Evolutionary conservation across 108 stramenopile species (phyloP).

Genomic region (Epipyxis sp.): DNA sequence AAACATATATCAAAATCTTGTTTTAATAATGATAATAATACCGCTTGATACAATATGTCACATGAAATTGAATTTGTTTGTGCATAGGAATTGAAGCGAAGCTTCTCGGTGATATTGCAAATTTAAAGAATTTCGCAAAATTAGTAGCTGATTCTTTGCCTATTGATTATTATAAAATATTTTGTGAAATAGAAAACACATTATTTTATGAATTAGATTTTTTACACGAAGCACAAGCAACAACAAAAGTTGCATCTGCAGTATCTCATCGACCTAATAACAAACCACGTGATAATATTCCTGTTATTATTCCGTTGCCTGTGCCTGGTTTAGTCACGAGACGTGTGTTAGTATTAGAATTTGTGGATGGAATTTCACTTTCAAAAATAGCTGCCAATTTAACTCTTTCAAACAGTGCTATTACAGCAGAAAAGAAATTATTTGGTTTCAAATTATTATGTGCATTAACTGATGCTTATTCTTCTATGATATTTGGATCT

Average conservation of each 20-base stretch:
- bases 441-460: conserved; percentile 72
- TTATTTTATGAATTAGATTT: conserved; percentile 86
- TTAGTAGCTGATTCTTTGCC: conserved; percentile 52
- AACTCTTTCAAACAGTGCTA: conserved; percentile 66
- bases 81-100: too few species aligned
- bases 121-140: conserved; percentile 76
- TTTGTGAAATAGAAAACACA: conserved; percentile 75
- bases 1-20: too few species aligned
- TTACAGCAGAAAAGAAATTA: conserved; percentile 79
- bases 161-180: conserved; percentile 88
- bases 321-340: conserved; percentile 74
- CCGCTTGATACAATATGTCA: too few species aligned
- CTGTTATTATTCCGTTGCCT: conserved; percentile 79
- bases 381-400: conserved; percentile 68
- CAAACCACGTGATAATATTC: conserved; percentile 51
- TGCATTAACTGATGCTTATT: conserved; percentile 79
- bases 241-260: conserved; percentile 77
- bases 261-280: conserved; percentile 62
- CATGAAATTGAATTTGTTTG: too few species aligned
- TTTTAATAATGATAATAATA: too few species aligned
- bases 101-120: conserved; percentile 82
- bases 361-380: conserved; percentile 51
- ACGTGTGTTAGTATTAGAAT: conserved; percentile 88
- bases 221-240: conserved; percentile 86
- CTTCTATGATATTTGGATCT: conserved; percentile 79